Evolutionary conservation across 2,329 filamentous ascomycete species (phyloP).

Genomic region (Trichoderma aggressivum): DNA sequence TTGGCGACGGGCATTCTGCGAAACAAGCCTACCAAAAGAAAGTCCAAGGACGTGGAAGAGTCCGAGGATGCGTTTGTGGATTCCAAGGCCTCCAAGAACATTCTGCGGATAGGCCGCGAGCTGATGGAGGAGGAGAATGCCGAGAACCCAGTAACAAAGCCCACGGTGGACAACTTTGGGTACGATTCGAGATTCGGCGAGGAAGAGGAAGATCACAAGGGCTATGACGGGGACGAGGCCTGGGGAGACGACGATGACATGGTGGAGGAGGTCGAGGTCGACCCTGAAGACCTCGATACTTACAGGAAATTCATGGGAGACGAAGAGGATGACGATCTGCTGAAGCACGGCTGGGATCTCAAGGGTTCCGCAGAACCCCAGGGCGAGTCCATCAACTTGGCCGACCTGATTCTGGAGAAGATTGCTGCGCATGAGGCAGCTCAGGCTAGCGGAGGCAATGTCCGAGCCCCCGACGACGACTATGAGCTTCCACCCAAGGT

Average conservation of each 20-base stretch:
- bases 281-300: conserved; percentile 81
- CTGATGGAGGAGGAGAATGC: conserved; percentile 73
- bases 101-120: conserved; percentile 84
- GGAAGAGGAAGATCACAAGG: conserved; percentile 42
- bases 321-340: conserved; percentile 68
- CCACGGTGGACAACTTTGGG: conserved; percentile 59
- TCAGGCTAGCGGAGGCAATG: conserved; percentile 40
- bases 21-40: conserved; percentile 70
- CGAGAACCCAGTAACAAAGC: conserved; percentile 39
- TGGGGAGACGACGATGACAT: conserved; percentile 78
- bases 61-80: conserved; percentile 74
- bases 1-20: conserved; percentile 66
- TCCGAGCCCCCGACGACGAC: conserved; percentile 68
- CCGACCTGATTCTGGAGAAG: conserved; percentile 89
- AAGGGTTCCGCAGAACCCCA: conserved; percentile 46
- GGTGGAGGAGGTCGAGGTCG: conserved; percentile 72
- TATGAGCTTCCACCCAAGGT: conserved; percentile 87
- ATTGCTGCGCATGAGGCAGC: conserved; percentile 86
- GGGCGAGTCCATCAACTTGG: conserved; percentile 68
- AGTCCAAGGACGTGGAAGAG: conserved; percentile 59
- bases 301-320: conserved; percentile 86
- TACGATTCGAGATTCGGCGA: conserved; percentile 73
- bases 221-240: conserved; percentile 56
- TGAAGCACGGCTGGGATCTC: conserved; percentile 61
- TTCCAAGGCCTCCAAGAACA: conserved; percentile 81